These are phyloP conservation scores for Dacryopinax spathularia DNA, from an alignment of 768 basidiomycete species.

Conservation along the genomic window DNA sequence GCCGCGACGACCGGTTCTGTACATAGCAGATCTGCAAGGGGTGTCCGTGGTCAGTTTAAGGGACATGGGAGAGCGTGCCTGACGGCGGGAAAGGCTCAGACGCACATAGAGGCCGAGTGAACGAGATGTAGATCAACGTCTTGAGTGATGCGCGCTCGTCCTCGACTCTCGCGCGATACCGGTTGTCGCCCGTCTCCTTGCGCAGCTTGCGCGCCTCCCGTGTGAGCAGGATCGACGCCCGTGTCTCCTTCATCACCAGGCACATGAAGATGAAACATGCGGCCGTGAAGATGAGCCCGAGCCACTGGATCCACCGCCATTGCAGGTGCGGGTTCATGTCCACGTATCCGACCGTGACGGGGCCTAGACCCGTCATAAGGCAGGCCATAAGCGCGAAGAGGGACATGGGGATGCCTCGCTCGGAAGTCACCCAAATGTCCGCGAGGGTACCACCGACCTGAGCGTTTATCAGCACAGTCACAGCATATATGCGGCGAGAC, in stretches of 20 bases:
- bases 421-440: not conserved
- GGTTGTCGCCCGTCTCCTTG: conserved; percentile 46
- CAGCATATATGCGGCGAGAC: not conserved
- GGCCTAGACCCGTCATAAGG: conserved; percentile 42
- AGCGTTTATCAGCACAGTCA: not conserved
- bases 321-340: conserved; percentile 41
- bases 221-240: conserved; percentile 54
- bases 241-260: conserved; percentile 56
- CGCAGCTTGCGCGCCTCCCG: conserved; percentile 48
- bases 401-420: not conserved
- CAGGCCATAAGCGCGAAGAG: not conserved
- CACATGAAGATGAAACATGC: conserved; percentile 37
- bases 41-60: not conserved
- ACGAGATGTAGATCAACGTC: conserved; percentile 53
- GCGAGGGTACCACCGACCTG: conserved; percentile 4
- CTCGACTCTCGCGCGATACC: conserved; percentile 51
- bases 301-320: conserved; percentile 82
- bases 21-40: conserved; percentile 38
- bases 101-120: conserved; percentile 57
- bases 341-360: conserved; percentile 50
- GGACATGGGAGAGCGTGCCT: conserved; percentile 12
- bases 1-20: conserved; percentile 63
- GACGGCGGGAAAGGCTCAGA: too few relatives aligned
- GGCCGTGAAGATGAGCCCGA: conserved; percentile 40
- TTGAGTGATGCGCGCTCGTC: conserved; percentile 42